Percentiles rank a stretch among this genome's conserved stretches.
Evolutionary conservation across 352 stramenopile species (phyloP).

Genomic region (Thalassiosira livingstoniorum): DNA sequence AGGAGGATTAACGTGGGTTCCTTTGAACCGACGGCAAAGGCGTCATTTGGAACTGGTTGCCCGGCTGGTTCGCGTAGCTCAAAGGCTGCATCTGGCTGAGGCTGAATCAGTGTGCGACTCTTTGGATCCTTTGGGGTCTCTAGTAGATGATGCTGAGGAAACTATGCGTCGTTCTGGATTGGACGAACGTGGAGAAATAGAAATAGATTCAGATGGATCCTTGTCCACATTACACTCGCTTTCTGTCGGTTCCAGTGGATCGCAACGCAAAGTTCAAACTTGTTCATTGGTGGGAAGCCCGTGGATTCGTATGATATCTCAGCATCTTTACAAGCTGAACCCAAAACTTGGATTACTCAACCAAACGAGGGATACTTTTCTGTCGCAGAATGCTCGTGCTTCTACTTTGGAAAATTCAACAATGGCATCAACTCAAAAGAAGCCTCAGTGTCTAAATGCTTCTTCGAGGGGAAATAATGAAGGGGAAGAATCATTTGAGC

Average conservation of each 20-base stretch:
- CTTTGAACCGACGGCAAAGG: constrained; percentile 59
- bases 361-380: constrained; percentile 12
- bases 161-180: constrained; percentile 41
- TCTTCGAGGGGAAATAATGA: constrained; percentile 7
- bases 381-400: constrained; percentile 14
- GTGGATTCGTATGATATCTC: constrained; percentile 52
- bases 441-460: not conserved
- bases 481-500: constrained; percentile 21
- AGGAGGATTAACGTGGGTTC: constrained; percentile 50
- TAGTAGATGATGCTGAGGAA: constrained; percentile 42
- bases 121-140: constrained; percentile 32
- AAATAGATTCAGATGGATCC: constrained; percentile 29
- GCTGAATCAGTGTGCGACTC: constrained; percentile 48
- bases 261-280: too few relatives aligned
- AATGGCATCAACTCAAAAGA: not conserved
- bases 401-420: constrained; percentile 4
- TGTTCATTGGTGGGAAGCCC: constrained; percentile 55
- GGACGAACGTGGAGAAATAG: constrained; percentile 56
- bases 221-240: not conserved
- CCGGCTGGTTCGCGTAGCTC: constrained; percentile 69
- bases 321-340: constrained; percentile 63
- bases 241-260: constrained; percentile 1
- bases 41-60: constrained; percentile 75
- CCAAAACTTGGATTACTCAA: constrained; percentile 37
- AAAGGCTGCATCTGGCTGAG: constrained; percentile 70